Base-by-base conservation (phyloP, 179 eudicot species). In the Silene noctiflora region DNA sequence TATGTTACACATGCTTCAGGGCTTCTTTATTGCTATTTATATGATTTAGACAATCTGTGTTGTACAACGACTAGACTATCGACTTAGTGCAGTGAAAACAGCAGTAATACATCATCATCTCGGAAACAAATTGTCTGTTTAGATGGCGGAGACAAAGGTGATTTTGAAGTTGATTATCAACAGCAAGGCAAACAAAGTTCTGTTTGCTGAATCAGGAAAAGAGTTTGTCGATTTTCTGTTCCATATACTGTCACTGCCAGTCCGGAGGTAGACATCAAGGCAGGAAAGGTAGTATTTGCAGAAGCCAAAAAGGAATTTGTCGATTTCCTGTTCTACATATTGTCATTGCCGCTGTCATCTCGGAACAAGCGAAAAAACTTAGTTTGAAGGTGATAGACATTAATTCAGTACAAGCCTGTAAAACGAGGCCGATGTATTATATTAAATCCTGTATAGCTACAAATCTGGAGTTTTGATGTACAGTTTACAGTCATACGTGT, bases 251-350 rank as follows among this genome's bases (percentile, higher is more conserved):
- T 48, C n/a, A n/a, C n/a, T n/a, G n/a, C n/a, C n/a, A n/a, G n/a
- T n/a, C n/a, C n/a, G n/a, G n/a, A n/a, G n/a, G n/a, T n/a, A n/a
- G n/a, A n/a, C n/a, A n/a, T n/a, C n/a, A n/a, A n/a, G n/a, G n/a
- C n/a, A 10, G 56, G 61, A 14, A 73, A 78, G 29, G 76, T 78
- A 14, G 29, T 73, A 20, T 79, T 39, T 42, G 81, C 77, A 0
- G 74, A 79, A 44, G 63, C 44, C 6, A 68, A 35, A 0, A 73
- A 79, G 27, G 74, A 74, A 0, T 68, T 79, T 39, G 76, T 74
- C 6, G 58, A 74, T 61, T 74, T 73, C 11, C 17, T 42, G 31
- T 35, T 74, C 27, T 27, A 42, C 14, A 20, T 73, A 3, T 4
- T 61, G 58, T 39, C 68, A 6, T 20, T 73, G 6, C 68, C 68